Evolutionary conservation across 352 stramenopile species (phyloP), one percentile per base, ranked within the genome.

Genomic region (Globisporangium barbulae): DNA sequence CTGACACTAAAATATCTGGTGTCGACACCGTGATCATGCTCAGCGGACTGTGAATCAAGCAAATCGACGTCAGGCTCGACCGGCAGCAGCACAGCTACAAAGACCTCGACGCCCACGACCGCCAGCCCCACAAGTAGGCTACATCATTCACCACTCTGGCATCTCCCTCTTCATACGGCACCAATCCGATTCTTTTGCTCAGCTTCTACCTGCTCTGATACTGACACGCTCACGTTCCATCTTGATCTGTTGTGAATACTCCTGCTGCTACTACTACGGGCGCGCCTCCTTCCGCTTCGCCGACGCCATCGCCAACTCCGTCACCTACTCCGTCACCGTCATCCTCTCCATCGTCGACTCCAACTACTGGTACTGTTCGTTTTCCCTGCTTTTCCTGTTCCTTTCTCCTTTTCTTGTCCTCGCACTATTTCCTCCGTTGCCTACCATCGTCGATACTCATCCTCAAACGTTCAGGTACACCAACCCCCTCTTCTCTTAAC

Each of bases 341-440:
- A 19, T 35, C 42, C 19, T 59, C 44, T 45, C 54, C 63, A 21
- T 37, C 63, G 9, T 37, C 49, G 5, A 61, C 45, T 28, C 30
- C 50, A 22, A 68, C 55, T 10, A 54, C 63, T 55, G 54, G 31
- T 64, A 59, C n/a, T 64, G 25, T 57, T 22, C n/a, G 22, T 33
- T 66, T 63, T 9, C 52, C 19, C 35, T 64, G 10, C 19, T 56
- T 63, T 39, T 22, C 7, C 15, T 49, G 13, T 52, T 12, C 17
- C 22, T 47, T 39, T 31, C n/a, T 5, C 15, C 3, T 45, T 4
- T 45, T n/a, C 39, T 45, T 45, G 39, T 13, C 3, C 39, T n/a
- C 15, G 39, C 19, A 13, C 39, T 1, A n/a, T 7, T 45, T 45
- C 13, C 39, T 45, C 39, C 39, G 1, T 19, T 45, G 12, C 39